phyloP scores from a whole-genome alignment of 805 yeast genomes.

The Schizosaccharomyces osmophilus region DNA sequence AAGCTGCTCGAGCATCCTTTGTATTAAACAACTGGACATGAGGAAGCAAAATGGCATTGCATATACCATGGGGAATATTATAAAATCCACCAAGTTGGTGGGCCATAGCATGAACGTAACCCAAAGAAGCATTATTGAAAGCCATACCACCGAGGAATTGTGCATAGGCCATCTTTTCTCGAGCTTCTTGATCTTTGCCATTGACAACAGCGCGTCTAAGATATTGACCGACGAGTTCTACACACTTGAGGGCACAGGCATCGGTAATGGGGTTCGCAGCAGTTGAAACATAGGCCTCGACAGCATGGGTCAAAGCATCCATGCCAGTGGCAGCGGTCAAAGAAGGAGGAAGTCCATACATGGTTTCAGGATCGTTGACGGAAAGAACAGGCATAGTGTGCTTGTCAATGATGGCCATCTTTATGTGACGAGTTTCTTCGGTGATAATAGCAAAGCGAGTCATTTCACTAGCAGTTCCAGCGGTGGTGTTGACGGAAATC shows the following conservation, averaged over 20 bases:
- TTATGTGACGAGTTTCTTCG: background rate
- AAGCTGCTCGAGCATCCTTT: background rate
- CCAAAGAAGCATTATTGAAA: background rate
- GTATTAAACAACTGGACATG: background rate
- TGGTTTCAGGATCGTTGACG: background rate
- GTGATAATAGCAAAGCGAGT: background rate
- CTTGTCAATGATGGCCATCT: background rate
- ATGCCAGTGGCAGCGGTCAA: constrained; percentile 1
- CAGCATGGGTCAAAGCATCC: constrained; percentile 1
- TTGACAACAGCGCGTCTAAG: background rate
- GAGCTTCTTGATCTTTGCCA: background rate
- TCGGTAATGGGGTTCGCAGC: background rate
- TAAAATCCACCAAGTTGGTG: background rate
- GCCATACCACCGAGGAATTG: constrained; percentile 1
- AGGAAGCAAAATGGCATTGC: background rate
- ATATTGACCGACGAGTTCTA: background rate
- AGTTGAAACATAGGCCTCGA: background rate
- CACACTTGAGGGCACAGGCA: background rate
- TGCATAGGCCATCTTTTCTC: background rate
- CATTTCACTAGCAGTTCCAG: background rate
- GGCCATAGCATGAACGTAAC: background rate
- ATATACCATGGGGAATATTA: background rate
- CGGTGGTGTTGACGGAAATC: background rate
- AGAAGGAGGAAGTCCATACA: background rate
- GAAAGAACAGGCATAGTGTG: background rate